Percentiles rank a stretch among this genome's conserved stretches.
Conservation (phyloP, 1,139 yeast species). For the Candida freyschussii region DNA sequence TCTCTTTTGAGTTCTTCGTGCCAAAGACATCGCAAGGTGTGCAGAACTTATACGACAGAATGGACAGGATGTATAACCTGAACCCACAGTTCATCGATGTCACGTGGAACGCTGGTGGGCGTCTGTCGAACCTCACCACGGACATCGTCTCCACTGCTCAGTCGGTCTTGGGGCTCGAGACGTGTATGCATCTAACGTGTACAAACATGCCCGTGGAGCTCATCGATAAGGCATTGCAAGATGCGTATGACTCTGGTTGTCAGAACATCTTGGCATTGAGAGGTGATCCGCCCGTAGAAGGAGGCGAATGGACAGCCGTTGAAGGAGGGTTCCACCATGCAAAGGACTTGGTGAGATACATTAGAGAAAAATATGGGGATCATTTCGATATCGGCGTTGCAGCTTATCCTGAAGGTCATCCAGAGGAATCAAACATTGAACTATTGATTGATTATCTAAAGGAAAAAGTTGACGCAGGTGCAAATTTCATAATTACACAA, state of each 20-base stretch:
- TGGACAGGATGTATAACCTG: slow-evolving; percentile 95
- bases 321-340: slow-evolving; percentile 75
- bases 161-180: slow-evolving; percentile 87
- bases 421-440: slow-evolving; percentile 67
- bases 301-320: slow-evolving; percentile 41
- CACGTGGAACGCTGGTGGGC: slow-evolving; percentile 98
- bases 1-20: slow-evolving; percentile 96
- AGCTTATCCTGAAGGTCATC: slow-evolving; percentile 74
- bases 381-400: slow-evolving; percentile 74
- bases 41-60: slow-evolving; percentile 90
- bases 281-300: slow-evolving; percentile 82
- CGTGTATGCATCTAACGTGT: slow-evolving; percentile 97
- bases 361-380: slow-evolving; percentile 51
- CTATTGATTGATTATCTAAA: slow-evolving; percentile 62
- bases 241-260: slow-evolving; percentile 89
- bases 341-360: slow-evolving; percentile 54
- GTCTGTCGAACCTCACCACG: slow-evolving; percentile 71
- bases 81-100: slow-evolving; percentile 91
- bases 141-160: slow-evolving; percentile 93
- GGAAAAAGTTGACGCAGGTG: slow-evolving; percentile 91
- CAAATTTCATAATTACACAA: slow-evolving; percentile 88
- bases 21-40: slow-evolving; percentile 98
- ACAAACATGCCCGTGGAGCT: slow-evolving; percentile 85
- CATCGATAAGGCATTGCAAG: slow-evolving; percentile 79
- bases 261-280: slow-evolving; percentile 84